These are phyloP conservation scores for Phaeotremella fagi DNA, from an alignment of 768 basidiomycete species.

Conservation along the genomic window DNA sequence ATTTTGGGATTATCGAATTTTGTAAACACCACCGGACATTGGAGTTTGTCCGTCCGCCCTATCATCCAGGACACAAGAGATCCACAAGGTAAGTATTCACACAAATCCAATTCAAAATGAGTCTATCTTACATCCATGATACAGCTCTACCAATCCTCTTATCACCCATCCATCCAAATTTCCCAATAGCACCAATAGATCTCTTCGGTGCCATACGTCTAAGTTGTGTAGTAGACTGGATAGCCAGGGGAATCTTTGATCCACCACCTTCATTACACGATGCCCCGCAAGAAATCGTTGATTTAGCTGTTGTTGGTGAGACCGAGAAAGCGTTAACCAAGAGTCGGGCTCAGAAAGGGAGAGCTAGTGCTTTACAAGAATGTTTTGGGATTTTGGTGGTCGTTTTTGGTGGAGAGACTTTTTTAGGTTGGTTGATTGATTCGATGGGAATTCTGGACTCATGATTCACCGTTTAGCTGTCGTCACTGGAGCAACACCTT, in stretches of 20 bases:
- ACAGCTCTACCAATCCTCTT: conserved; percentile 8
- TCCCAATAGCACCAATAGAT: conserved; percentile 31
- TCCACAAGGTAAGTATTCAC: no score
- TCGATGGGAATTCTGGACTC: no score
- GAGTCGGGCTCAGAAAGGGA: neutral
- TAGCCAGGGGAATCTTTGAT: conserved; percentile 27
- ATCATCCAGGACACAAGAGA: no score
- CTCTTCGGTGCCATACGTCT: conserved; percentile 32
- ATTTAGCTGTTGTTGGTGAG: neutral
- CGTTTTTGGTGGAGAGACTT: conserved; percentile 47
- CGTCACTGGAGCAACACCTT: conserved; percentile 54
- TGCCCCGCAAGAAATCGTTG: neutral
- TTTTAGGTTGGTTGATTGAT: conserved; percentile 33
- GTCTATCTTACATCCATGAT: neutral
- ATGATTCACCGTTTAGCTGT: no score
- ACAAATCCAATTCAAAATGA: no score
- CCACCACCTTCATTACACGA: conserved; percentile 4
- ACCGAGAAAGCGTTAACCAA: conserved; percentile 3
- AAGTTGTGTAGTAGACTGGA: conserved; percentile 34
- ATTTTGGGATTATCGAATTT: neutral
- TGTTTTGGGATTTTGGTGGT: conserved; percentile 37
- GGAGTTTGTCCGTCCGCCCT: neutral
- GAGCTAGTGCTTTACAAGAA: conserved; percentile 36
- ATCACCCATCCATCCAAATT: conserved; percentile 20
- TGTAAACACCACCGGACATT: no score